Evolutionary conservation across 345 rosid species (phyloP).

Genomic region (Murraya koenigii): DNA sequence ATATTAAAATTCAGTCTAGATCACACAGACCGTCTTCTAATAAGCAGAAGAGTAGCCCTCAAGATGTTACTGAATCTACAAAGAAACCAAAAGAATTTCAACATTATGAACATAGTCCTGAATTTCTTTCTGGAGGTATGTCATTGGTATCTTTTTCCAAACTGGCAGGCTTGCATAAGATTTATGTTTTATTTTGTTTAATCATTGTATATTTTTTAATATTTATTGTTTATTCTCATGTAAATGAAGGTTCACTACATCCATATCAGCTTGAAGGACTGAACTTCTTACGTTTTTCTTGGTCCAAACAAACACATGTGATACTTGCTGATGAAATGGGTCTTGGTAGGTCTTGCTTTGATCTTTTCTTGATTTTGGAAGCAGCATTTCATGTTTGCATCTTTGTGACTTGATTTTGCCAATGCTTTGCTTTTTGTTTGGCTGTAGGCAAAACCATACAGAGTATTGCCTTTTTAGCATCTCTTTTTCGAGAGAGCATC

Average conservation of each 20-base stretch:
- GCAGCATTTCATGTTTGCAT: not conserved
- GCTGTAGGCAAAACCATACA: conserved; percentile 94
- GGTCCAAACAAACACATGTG: conserved; percentile 96
- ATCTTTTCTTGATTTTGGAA: conserved; percentile 7
- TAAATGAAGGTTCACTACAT: conserved; percentile 76
- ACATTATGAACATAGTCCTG: conserved; percentile 81
- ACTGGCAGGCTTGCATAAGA: conserved; percentile 2
- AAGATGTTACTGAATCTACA: conserved; percentile 47
- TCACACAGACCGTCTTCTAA: conserved; percentile 40
- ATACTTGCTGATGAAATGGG: conserved; percentile 99
- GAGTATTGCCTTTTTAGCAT: conserved; percentile 96
- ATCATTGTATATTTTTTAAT: conserved; percentile 7
- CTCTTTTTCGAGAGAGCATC: conserved; percentile 67
- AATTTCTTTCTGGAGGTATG: conserved; percentile 89
- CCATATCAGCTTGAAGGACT: conserved; percentile 98
- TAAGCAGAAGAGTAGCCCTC: conserved; percentile 48
- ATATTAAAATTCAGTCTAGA: conserved; percentile 62
- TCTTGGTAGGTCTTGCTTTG: conserved; percentile 55
- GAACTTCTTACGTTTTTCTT: conserved; percentile 91
- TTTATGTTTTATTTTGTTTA: conserved; percentile 14
- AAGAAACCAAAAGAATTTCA: conserved; percentile 78
- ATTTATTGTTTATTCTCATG: conserved; percentile 23
- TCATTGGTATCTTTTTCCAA: conserved; percentile 12
- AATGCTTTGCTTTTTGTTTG: conserved; percentile 16
- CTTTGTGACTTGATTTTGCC: conserved; percentile 12